Conservation (phyloP, 2,329 filamentous ascomycete genomes). For the Cladosporium sp. region DNA sequence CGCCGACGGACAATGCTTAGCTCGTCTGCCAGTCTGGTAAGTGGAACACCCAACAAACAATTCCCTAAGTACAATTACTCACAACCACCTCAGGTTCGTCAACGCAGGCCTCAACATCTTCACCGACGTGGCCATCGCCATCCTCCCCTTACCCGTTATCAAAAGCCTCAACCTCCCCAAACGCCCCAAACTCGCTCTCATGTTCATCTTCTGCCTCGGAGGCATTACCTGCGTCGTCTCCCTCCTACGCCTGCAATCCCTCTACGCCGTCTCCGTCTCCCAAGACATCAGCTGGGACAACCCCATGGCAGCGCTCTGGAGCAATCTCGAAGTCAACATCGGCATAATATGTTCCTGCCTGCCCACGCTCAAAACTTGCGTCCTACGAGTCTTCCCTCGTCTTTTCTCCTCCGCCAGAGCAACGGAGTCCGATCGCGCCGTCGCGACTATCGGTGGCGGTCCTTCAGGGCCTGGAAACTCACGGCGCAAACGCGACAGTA, state of each 20-base stretch:
- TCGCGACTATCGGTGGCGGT: slow-evolving; percentile 2
- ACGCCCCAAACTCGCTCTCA: slow-evolving; percentile 27
- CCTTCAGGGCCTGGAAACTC: not conserved
- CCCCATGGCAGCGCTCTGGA: slow-evolving; percentile 24
- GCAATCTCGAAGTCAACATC: slow-evolving; percentile 25
- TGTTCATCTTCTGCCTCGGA: slow-evolving; percentile 32
- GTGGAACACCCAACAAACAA: not conserved
- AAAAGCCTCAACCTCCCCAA: slow-evolving; percentile 25
- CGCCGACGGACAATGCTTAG: slow-evolving; percentile 20
- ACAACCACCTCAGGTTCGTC: slow-evolving; percentile 18
- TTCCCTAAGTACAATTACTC: not conserved
- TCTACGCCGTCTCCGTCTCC: slow-evolving; percentile 23
- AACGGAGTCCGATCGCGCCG: not conserved
- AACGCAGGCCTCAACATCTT: slow-evolving; percentile 32
- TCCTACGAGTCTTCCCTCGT: slow-evolving; percentile 24
- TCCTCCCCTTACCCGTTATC: slow-evolving; percentile 31
- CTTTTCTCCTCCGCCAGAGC: slow-evolving; percentile 18
- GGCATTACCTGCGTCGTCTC: slow-evolving; percentile 26
- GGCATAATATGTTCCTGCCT: slow-evolving; percentile 27
- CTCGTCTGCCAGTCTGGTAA: slow-evolving; percentile 28
- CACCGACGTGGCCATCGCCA: slow-evolving; percentile 29
- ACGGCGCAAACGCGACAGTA: slow-evolving; percentile 1
- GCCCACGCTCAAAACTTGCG: slow-evolving; percentile 25
- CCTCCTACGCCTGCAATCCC: slow-evolving; percentile 24
- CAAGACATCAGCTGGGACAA: slow-evolving; percentile 26